Evolutionary conservation across 2,329 filamentous ascomycete genomes (phyloP).

Genomic region (Macrophomina phaseolina): DNA sequence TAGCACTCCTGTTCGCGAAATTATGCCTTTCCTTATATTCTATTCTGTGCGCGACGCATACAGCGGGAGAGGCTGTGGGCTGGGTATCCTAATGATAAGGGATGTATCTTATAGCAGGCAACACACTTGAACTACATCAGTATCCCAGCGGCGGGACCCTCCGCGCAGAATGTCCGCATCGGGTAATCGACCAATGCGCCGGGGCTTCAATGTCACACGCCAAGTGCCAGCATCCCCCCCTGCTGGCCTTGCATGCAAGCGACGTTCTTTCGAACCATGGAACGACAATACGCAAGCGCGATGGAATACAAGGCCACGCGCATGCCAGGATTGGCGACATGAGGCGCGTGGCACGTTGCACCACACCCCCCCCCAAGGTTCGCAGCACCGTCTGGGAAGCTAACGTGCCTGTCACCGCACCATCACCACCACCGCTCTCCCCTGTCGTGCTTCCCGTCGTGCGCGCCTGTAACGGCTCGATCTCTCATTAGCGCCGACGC

Average conservation of each 20-base stretch:
- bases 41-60: neutral
- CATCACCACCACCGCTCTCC: neutral
- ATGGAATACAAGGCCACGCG: neutral
- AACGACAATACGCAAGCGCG: neutral
- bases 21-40: neutral
- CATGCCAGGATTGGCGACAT: neutral
- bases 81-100: too few relatives aligned
- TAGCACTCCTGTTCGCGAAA: neutral
- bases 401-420: neutral
- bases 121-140: neutral
- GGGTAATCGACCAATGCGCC: neutral
- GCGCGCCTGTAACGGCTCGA: neutral
- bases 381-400: neutral
- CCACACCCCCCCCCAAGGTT: too few relatives aligned
- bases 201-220: neutral
- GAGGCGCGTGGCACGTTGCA: neutral
- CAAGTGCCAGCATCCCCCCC: neutral
- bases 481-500: neutral
- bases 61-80: too few relatives aligned
- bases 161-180: neutral
- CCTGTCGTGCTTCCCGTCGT: neutral
- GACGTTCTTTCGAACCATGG: neutral
- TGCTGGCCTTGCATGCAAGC: constrained; percentile 8
- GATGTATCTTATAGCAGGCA: neutral
- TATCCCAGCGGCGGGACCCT: neutral